Conservation (phyloP, 495 filamentous ascomycete genomes). For the Penicillium desertorum region DNA sequence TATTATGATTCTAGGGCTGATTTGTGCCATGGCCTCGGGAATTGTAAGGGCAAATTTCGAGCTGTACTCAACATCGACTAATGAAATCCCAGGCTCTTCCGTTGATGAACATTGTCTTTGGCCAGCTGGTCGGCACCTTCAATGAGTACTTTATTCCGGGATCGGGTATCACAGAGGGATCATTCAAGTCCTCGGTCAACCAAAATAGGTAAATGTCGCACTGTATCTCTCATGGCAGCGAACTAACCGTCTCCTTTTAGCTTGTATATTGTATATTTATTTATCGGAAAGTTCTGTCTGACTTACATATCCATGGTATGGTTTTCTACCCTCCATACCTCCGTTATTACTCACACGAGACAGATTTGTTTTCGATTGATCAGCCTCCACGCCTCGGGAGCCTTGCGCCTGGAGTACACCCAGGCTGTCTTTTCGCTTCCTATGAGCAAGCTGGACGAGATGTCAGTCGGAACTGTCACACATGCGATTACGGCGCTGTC, state of each 20-base stretch:
- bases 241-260: background rate
- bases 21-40: background rate
- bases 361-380: slow-evolving; percentile 54
- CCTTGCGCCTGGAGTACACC: slow-evolving; percentile 36
- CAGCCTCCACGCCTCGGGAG: slow-evolving; percentile 40
- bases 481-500: slow-evolving; percentile 63
- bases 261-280: background rate
- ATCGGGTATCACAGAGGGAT: background rate
- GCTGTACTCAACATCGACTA: background rate
- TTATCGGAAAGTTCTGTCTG: background rate
- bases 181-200: background rate
- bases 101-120: background rate
- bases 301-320: background rate
- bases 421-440: slow-evolving; percentile 34
- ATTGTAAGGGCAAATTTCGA: background rate
- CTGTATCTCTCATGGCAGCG: background rate
- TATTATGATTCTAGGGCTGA: background rate
- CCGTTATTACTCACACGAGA: slow-evolving; percentile 3
- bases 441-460: slow-evolving; percentile 33
- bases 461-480: slow-evolving; percentile 40
- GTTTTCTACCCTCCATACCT: background rate
- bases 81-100: background rate
- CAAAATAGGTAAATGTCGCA: background rate
- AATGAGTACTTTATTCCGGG: background rate
- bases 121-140: background rate